Evolutionary conservation across 108 stramenopile species (phyloP), one percentile per base, ranked within the genome.

Genomic region (Poteriospumella lacustris): DNA sequence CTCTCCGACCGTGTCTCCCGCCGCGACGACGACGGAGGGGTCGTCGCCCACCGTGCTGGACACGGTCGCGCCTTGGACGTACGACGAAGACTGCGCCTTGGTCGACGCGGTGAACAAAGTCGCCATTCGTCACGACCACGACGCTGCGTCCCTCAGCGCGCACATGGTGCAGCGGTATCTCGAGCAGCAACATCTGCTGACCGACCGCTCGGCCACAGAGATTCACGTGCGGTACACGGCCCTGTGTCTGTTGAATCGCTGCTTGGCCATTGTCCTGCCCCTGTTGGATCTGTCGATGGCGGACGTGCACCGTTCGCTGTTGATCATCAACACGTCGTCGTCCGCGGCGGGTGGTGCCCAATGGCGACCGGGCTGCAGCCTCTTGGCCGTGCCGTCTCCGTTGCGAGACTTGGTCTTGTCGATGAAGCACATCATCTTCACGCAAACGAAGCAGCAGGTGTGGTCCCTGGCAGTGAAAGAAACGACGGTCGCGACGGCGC

Each of bases 381-480:
- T 64, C 3, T 52, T 52, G 9, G 47, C 47, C 19, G 33, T 73
- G 26, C 5, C 47, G 44, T 38, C 72, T 73, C 15, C 43, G 72
- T 78, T 76, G 15, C 77, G 81, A 31, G 58, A 41, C 31, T 62
- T 79, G 36, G 60, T 78, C 44, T 76, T 43, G 31, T 76, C 44
- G 5, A 76, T 84, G 40, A 79, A 81, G 33, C 68, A 81, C 1
- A 34, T 81, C 41, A 44, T 84, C 19, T 82, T 84, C 58, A 82
- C 83, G 36, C 70, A 56, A 40, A 84, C 79, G 28, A 84, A 84
- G 81, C 68, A 78, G 36, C 24, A 60, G 2, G 26, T 60, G 31
- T 84, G 83, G 83, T 62, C 38, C 38, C 36, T 47, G 42, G 83
- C 70, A 19, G 78, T 84, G 1, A 38, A 79, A 44, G 83, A 84